Evolutionary conservation across 2,329 filamentous ascomycete species (phyloP), one percentile per base, ranked within the genome.

Genomic region (Lanzia echinophila): DNA sequence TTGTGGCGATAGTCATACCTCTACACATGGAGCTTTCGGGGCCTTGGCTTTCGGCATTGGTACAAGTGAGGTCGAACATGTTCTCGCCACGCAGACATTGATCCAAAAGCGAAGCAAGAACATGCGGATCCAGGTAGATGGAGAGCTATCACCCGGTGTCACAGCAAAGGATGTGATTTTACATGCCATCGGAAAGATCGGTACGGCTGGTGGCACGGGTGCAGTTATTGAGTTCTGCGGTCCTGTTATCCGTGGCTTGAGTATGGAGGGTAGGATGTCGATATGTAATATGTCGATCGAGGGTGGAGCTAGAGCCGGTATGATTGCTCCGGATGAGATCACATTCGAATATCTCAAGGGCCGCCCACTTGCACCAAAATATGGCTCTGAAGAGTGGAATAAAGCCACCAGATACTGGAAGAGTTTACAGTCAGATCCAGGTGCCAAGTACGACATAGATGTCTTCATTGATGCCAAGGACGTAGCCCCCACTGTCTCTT

Each of bases 261-360:
- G 89, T 72, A 96, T 99, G 82, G 94, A 97, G 73, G 94, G 92
- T 42, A 84, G 94, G 63, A 97, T 99, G 94, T 96, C 91, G 59
- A 95, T 99, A 70, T 97, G 94, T 78, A 99, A 99, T 77, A 97
- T 97, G 94, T 90, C 91, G 13, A 96, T 97, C 63, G 94, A 99
- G 77, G 94, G 80, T 63, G 94, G 94, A 72, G 94, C 94, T 46
- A 82, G 94, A 73, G 92, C 92, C 57, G 94, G 94, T 62, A 95
- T 99, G 90, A 86, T 99, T 56, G 94, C 94, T 10, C 94, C 94
- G 5, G 94, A 99, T 67, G 86, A 96, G 68, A 87, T 78, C 55
- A 97, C 94, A 28, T 96, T 96, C 64, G 89, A 95, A 62, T 99
- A 97, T 69, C 86, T 99, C 66, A 94, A 94, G 77, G 89, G 87